These are phyloP conservation scores for Monascus purpureus DNA, from an alignment of 495 filamentous ascomycete genomes.

Conservation along the genomic window DNA sequence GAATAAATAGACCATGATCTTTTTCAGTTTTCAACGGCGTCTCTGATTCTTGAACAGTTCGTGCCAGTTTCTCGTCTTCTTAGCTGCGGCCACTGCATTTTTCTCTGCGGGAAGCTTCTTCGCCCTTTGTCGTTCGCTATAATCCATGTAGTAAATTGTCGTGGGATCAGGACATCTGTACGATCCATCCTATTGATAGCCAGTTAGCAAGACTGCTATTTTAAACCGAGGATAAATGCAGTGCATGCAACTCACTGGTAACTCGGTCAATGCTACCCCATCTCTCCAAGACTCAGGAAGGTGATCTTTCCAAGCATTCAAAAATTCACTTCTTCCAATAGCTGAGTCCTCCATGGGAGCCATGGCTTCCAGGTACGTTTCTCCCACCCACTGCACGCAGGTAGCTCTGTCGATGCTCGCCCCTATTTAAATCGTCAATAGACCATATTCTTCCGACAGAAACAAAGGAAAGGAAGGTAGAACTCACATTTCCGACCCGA, in stretches of 20 bases:
- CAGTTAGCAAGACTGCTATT: background rate
- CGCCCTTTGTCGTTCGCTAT: constrained; percentile 19
- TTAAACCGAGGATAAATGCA: constrained; percentile 1
- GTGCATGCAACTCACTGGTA: constrained; percentile 23
- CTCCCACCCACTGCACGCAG: constrained; percentile 37
- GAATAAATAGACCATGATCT: too few species aligned
- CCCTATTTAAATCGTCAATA: too few species aligned
- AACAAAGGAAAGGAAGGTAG: too few species aligned
- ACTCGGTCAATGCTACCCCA: constrained; percentile 29
- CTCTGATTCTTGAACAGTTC: constrained; percentile 55
- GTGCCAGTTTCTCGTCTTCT: constrained; percentile 70
- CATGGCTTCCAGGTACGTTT: constrained; percentile 34
- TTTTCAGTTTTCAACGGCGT: constrained; percentile 11
- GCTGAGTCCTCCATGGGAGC: constrained; percentile 22
- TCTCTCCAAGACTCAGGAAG: constrained; percentile 45
- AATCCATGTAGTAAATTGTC: constrained; percentile 23
- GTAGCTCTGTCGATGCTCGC: constrained; percentile 30
- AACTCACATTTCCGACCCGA: constrained; percentile 27
- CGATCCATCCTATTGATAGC: constrained; percentile 14
- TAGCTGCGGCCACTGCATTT: constrained; percentile 25
- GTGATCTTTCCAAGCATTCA: constrained; percentile 40
- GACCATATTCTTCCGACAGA: too few species aligned
- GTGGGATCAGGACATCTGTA: constrained; percentile 27
- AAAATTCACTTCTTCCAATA: constrained; percentile 31
- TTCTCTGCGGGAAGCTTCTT: constrained; percentile 19